A percentile compares a stretch with the other conserved stretches of the same genome.
Conservation (phyloP, 2,329 filamentous ascomycete genomes). For the Fusarium drepaniforme region DNA sequence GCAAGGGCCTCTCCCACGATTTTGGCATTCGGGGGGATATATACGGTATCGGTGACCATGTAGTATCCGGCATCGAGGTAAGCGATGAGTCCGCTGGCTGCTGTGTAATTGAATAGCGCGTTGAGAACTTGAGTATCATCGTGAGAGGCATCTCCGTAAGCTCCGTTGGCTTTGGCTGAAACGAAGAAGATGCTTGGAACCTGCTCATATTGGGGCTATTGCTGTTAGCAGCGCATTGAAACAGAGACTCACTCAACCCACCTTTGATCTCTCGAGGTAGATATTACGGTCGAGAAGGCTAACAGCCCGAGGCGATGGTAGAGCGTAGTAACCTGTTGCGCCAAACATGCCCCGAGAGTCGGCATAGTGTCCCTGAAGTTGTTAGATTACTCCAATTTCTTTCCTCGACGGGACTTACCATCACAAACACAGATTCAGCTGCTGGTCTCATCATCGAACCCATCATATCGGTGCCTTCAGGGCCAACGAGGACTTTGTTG, state of each 20-base stretch:
- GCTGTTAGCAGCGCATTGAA: not conserved
- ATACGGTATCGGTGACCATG: constrained; percentile 66
- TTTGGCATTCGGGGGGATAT: constrained; percentile 61
- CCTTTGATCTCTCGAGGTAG: constrained; percentile 79
- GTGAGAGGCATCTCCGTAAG: constrained; percentile 75
- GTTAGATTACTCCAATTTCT: constrained; percentile 13
- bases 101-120: constrained; percentile 64
- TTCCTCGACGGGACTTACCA: constrained; percentile 29
- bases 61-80: constrained; percentile 74
- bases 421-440: constrained; percentile 39
- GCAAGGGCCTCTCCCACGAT: constrained; percentile 72
- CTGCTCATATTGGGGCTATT: constrained; percentile 75
- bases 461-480: constrained; percentile 34
- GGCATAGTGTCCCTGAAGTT: constrained; percentile 41
- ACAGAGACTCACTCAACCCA: not conserved
- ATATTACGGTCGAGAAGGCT: constrained; percentile 64
- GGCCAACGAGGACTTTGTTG: constrained; percentile 45
- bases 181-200: constrained; percentile 71
- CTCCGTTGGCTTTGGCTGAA: constrained; percentile 68
- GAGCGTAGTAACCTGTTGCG: constrained; percentile 37
- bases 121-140: constrained; percentile 79
- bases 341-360: constrained; percentile 38
- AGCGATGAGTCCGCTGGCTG: constrained; percentile 66
- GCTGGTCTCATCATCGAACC: constrained; percentile 15
- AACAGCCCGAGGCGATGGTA: constrained; percentile 27